Percentiles rank a stretch among this genome's conserved stretches.
phyloP scores from a whole-genome alignment of 2,329 filamentous ascomycete species.

The Zymoseptoria passerinii region DNA sequence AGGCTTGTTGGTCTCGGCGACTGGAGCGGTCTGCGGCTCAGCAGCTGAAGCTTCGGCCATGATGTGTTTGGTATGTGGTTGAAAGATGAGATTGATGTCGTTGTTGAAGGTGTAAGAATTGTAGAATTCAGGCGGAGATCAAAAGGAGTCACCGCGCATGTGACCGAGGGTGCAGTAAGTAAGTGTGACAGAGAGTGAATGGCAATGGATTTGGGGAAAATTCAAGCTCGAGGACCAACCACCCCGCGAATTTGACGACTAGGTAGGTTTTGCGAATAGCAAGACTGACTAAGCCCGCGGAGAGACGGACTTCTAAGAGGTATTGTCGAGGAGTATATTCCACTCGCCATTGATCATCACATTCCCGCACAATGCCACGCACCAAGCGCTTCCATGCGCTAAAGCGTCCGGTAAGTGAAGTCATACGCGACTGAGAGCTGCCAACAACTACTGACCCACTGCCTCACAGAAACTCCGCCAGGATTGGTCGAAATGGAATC shows the following conservation, averaged over 20 bases:
- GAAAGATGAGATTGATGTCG: neutral
- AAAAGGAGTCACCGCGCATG: neutral
- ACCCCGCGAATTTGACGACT: neutral
- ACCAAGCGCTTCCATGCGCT: slow-evolving; percentile 55
- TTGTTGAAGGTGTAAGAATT: neutral
- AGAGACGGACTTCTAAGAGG: neutral
- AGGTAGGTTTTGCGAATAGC: neutral
- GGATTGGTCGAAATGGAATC: slow-evolving; percentile 76
- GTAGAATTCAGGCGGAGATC: neutral
- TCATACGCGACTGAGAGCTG: neutral
- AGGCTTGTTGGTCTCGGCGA: slow-evolving; percentile 8
- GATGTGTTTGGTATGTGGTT: slow-evolving; percentile 4
- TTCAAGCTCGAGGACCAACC: neutral
- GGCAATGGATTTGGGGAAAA: neutral
- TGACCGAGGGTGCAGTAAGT: neutral
- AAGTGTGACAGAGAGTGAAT: neutral
- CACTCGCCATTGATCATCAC: neutral
- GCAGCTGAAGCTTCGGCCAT: slow-evolving; percentile 16
- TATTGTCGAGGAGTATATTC: neutral
- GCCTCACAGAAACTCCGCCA: slow-evolving; percentile 71
- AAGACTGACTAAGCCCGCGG: neutral
- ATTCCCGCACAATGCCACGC: slow-evolving; percentile 20
- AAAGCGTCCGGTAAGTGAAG: slow-evolving; percentile 34
- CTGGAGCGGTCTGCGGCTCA: slow-evolving; percentile 15
- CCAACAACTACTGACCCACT: neutral